Evolutionary conservation across 345 rosid genomes (phyloP).

Genomic region (Heritiera littoralis): DNA sequence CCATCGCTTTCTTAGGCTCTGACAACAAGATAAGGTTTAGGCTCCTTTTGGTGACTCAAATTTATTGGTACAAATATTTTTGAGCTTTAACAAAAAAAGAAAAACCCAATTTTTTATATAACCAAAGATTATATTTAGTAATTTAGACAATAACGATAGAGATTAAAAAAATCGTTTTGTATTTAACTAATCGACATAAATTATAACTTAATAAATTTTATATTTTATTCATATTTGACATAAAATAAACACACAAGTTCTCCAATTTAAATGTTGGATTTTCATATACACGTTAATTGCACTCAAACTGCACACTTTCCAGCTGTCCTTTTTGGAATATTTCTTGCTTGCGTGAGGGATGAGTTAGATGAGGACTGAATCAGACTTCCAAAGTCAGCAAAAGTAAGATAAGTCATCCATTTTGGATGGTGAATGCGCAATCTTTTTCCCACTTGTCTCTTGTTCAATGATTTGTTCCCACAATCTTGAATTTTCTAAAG

Average conservation of each 20-base stretch:
- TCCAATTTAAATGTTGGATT: neutral
- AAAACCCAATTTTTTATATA: neutral
- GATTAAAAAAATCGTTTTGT: too few relatives aligned
- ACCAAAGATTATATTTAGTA: neutral
- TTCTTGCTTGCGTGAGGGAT: slow-evolving; percentile 29
- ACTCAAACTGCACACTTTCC: neutral
- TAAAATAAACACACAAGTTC: too few relatives aligned
- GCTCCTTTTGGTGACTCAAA: too few relatives aligned
- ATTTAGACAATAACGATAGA: too few relatives aligned
- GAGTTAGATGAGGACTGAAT: neutral
- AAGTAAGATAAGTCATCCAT: slow-evolving; percentile 10
- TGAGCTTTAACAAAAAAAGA: too few relatives aligned
- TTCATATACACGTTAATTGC: slow-evolving; percentile 6
- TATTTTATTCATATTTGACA: too few relatives aligned
- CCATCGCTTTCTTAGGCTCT: too few relatives aligned
- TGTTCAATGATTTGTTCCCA: slow-evolving; percentile 14
- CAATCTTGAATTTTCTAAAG: neutral
- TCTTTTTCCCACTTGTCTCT: neutral
- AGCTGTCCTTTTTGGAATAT: neutral
- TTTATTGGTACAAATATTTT: neutral
- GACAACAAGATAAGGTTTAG: too few relatives aligned
- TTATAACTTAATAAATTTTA: too few relatives aligned
- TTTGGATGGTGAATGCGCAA: slow-evolving; percentile 4
- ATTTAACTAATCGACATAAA: too few relatives aligned
- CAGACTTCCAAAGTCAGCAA: slow-evolving; percentile 22